These are phyloP conservation scores for Colletotrichum liriopes DNA, from an alignment of 2,329 filamentous ascomycete species.

Conservation along the genomic window DNA sequence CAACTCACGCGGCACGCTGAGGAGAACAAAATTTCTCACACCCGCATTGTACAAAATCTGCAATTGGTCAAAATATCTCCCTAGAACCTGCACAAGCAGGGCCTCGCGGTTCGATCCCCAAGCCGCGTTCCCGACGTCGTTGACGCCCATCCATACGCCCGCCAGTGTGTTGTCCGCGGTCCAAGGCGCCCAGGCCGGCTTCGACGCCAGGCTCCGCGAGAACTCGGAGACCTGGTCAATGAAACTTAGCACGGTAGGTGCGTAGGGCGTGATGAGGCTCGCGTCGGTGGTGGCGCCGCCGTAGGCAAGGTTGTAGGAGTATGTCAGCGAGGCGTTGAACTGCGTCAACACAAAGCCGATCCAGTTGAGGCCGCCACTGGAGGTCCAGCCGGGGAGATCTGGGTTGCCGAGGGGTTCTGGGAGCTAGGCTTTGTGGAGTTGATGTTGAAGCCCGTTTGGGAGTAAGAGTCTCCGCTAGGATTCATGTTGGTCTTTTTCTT, in stretches of 20 bases:
- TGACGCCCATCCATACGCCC: slow-evolving; percentile 69
- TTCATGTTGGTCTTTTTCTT: background rate
- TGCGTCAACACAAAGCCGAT: slow-evolving; percentile 61
- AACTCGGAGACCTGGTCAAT: slow-evolving; percentile 67
- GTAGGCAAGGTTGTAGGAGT: slow-evolving; percentile 66
- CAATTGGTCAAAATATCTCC: slow-evolving; percentile 59
- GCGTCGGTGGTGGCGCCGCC: slow-evolving; percentile 67
- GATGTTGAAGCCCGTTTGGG: slow-evolving; percentile 70
- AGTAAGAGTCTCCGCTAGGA: slow-evolving; percentile 71
- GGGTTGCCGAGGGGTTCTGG: slow-evolving; percentile 74
- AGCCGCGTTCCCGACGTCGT: slow-evolving; percentile 68
- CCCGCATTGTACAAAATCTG: slow-evolving; percentile 61
- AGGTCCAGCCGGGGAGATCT: slow-evolving; percentile 63
- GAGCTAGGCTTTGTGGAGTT: slow-evolving; percentile 64
- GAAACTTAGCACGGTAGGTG: slow-evolving; percentile 63
- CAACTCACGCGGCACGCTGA: slow-evolving; percentile 61
- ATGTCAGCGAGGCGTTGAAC: slow-evolving; percentile 58
- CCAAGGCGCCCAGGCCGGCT: slow-evolving; percentile 58
- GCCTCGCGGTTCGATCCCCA: slow-evolving; percentile 48
- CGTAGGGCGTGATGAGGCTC: slow-evolving; percentile 63
- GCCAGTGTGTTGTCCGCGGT: slow-evolving; percentile 61
- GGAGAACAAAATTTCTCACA: slow-evolving; percentile 63
- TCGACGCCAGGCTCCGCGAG: slow-evolving; percentile 49
- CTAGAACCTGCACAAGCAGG: slow-evolving; percentile 56
- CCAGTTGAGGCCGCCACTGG: slow-evolving; percentile 64